A percentile compares a stretch with the other conserved stretches of the same genome.
phyloP scores from a whole-genome alignment of 371 early-diverging fungal species.

The Circinella umbellata region DNA sequence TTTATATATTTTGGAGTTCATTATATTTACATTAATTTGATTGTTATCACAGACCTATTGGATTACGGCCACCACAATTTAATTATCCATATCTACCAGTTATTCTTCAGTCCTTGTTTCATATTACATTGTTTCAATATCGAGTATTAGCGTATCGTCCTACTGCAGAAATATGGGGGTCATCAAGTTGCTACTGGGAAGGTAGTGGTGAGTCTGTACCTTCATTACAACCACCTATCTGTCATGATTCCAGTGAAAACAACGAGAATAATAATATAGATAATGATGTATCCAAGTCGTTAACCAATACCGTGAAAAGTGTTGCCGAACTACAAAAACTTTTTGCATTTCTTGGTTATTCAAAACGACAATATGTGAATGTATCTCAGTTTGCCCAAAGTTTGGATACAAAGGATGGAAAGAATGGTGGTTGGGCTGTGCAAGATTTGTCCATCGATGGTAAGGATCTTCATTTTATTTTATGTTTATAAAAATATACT shows the following conservation, averaged over 20 bases:
- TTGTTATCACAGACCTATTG: constrained; percentile 34
- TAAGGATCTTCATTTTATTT: neutral
- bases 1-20: neutral
- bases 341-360: constrained; percentile 36
- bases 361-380: constrained; percentile 34
- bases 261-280: neutral
- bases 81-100: constrained; percentile 42
- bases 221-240: neutral
- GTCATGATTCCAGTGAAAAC: neutral
- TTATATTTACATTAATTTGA: neutral
- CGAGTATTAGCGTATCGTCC: constrained; percentile 41
- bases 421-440: neutral
- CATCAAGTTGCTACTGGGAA: constrained; percentile 38
- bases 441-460: constrained; percentile 12
- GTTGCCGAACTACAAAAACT: constrained; percentile 42
- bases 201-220: constrained; percentile 44
- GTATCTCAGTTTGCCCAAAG: constrained; percentile 29
- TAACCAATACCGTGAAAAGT: constrained; percentile 5
- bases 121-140: constrained; percentile 38
- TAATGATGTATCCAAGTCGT: neutral
- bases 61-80: constrained; percentile 47
- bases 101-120: constrained; percentile 44
- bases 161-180: constrained; percentile 37
- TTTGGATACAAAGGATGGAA: constrained; percentile 15
- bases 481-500: no score